Evolutionary conservation across 176 grass and related monocot species (phyloP), one percentile per base, ranked within the genome.

Genomic region (Otatea glauca): DNA sequence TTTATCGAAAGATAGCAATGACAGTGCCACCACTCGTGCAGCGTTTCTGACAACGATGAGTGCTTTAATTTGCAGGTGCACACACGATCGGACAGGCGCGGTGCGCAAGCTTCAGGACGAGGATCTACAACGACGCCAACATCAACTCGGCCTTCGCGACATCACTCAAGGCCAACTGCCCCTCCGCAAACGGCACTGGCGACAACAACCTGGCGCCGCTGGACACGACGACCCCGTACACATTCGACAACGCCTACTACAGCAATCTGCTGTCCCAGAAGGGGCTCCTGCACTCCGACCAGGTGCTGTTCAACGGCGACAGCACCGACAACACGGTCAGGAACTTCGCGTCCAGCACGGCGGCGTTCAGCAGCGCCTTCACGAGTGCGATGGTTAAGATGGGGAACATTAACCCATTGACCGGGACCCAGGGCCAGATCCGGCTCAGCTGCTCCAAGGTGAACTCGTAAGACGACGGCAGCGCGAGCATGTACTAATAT

Each of bases 81-180:
- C 88, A 92, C 88, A 95, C 93, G 54, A 89, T 95, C 50, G 93
- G 93, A 2, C 76, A 90, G 50, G 80, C 93, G 3, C 84, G 85
- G 43, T 92, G 91, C 86, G 0, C 0, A 1, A 80, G 2, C 41
- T 96, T 83, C 84, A 39, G 81, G 15, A 25, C 0, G 9, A 89
- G 84, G 39, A 81, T 95, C 88, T 95, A 92, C 90, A 92, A 85
- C 43, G 93, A 92, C 72, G 89, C 86, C 75, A 87, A 89, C 86
- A 89, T 96, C 75, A 13, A 96, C 44, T 87, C 71, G 4, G 70
- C 43, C 1, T 87, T 72, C 35, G 90, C 90, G 23, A 25, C 71
- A 0, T 84, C 63, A 12, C 81, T 7, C 11, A 34, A 39, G 84
- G 83, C 67, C 13, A 93, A 58, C 68, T 96, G 93, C 68, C 93